Conservation (phyloP, 129 eudicot genomes). For the Flaveria linearis region DNA sequence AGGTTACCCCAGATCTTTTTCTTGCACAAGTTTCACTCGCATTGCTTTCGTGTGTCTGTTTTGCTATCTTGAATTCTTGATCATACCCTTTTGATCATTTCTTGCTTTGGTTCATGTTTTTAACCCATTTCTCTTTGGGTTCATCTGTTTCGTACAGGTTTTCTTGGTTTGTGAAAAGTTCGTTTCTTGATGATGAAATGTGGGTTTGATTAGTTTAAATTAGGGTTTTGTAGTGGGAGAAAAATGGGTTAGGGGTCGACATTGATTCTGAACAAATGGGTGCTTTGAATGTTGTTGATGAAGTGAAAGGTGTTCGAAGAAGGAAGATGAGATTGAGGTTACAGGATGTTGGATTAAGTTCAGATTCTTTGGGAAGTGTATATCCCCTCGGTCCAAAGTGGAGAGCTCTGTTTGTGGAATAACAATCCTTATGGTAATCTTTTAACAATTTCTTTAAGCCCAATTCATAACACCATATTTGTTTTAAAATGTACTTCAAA, state of each 20-base stretch:
- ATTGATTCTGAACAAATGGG: conserved; percentile 44
- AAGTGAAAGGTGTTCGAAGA: conserved; percentile 42
- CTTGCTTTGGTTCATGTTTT: conserved; percentile 24
- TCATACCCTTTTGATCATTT: conserved; percentile 25
- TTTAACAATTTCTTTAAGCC: conserved; percentile 12
- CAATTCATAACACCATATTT: not conserved
- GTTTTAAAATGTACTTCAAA: not conserved
- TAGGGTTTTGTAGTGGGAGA: conserved; percentile 18
- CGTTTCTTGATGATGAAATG: conserved; percentile 21
- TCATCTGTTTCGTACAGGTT: conserved; percentile 6
- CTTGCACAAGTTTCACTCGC: not conserved
- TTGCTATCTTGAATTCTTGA: conserved; percentile 3
- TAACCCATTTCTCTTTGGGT: conserved; percentile 29
- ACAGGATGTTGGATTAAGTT: conserved; percentile 67
- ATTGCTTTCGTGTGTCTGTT: conserved; percentile 41
- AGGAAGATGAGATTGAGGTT: conserved; percentile 43
- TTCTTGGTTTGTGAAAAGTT: conserved; percentile 11
- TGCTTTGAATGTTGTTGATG: conserved; percentile 28
- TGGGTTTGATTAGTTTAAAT: conserved; percentile 16
- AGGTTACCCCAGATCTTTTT: not conserved
- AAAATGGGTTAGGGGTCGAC: conserved; percentile 49
- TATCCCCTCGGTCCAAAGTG: conserved; percentile 59
- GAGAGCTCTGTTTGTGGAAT: conserved; percentile 56
- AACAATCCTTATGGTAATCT: conserved; percentile 48
- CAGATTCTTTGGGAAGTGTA: conserved; percentile 62